phyloP scores from a whole-genome alignment of 352 stramenopile species.

The Globisporangium takayamanum region DNA sequence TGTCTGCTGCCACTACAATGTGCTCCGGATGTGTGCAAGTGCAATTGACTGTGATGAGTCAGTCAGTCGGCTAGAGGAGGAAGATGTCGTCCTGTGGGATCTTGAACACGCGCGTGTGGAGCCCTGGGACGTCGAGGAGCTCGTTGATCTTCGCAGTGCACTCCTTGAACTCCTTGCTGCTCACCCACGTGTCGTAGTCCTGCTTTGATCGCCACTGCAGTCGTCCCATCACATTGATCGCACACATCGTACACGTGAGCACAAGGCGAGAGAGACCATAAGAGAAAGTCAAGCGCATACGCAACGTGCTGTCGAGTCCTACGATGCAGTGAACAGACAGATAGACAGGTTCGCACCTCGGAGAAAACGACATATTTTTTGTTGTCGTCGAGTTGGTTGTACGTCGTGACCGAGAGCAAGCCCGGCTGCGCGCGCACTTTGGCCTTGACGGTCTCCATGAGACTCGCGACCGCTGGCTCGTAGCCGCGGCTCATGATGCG shows the following conservation, averaged over 20 bases:
- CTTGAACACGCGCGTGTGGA: constrained; percentile 79
- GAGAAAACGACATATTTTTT: constrained; percentile 89
- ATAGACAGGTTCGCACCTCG: constrained; percentile 31
- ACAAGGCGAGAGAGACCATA: background rate
- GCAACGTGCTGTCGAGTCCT: background rate
- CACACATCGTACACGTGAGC: background rate
- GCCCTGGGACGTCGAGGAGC: constrained; percentile 71
- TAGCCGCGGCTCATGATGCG: constrained; percentile 86
- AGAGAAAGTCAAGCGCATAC: background rate
- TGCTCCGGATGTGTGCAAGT: background rate
- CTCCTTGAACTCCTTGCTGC: constrained; percentile 71
- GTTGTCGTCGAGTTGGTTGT: constrained; percentile 64
- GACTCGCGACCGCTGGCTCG: constrained; percentile 70
- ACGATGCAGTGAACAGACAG: background rate
- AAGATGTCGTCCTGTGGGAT: constrained; percentile 79
- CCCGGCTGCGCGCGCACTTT: constrained; percentile 73
- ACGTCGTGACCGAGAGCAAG: constrained; percentile 72
- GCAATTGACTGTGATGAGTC: background rate
- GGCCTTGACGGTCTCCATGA: constrained; percentile 85
- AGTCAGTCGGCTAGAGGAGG: constrained; percentile 37
- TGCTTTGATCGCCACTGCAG: constrained; percentile 71
- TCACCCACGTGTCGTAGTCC: constrained; percentile 75
- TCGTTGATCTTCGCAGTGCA: constrained; percentile 81
- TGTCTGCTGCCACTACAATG: too few species aligned
- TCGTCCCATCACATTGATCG: background rate